phyloP scores from a whole-genome alignment of 1,139 yeast genomes.

The Taphrina confusa region DNA sequence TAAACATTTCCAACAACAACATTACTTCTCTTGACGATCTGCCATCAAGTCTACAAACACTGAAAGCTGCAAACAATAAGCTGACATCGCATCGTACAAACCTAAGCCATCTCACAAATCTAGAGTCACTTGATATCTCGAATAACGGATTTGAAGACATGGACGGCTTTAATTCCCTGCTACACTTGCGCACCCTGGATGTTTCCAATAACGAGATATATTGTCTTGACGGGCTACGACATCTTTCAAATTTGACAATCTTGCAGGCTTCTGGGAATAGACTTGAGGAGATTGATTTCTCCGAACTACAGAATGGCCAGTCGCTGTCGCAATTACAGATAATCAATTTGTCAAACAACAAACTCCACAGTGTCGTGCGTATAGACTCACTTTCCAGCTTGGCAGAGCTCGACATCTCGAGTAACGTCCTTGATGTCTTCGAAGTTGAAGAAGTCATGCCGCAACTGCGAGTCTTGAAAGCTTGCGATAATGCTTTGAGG shows the following conservation, averaged over 20 bases:
- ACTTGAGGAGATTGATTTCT: slow-evolving; percentile 42
- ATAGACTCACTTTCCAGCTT: slow-evolving; percentile 40
- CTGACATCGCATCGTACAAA: slow-evolving; percentile 43
- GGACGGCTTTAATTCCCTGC: slow-evolving; percentile 41
- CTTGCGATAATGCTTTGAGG: slow-evolving; percentile 37
- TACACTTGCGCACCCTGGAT: slow-evolving; percentile 45
- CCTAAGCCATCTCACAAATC: slow-evolving; percentile 44
- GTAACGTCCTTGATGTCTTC: slow-evolving; percentile 37
- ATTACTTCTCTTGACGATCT: slow-evolving; percentile 48
- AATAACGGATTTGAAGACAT: slow-evolving; percentile 45
- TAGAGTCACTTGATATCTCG: slow-evolving; percentile 45
- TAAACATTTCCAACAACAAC: slow-evolving; percentile 46
- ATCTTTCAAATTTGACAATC: slow-evolving; percentile 44
- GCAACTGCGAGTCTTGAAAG: slow-evolving; percentile 39
- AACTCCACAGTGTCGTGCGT: slow-evolving; percentile 42
- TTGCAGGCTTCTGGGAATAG: slow-evolving; percentile 44
- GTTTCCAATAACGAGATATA: slow-evolving; percentile 43
- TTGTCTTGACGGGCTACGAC: slow-evolving; percentile 44
- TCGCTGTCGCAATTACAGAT: slow-evolving; percentile 41
- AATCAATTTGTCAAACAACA: slow-evolving; percentile 43
- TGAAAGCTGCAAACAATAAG: slow-evolving; percentile 45
- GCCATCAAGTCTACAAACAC: slow-evolving; percentile 43
- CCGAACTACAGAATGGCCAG: not conserved
- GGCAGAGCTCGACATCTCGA: slow-evolving; percentile 38
- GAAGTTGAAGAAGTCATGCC: slow-evolving; percentile 31